Conservation (phyloP, 371 early-diverging fungal genomes). For the Mucor circinelloides region DNA sequence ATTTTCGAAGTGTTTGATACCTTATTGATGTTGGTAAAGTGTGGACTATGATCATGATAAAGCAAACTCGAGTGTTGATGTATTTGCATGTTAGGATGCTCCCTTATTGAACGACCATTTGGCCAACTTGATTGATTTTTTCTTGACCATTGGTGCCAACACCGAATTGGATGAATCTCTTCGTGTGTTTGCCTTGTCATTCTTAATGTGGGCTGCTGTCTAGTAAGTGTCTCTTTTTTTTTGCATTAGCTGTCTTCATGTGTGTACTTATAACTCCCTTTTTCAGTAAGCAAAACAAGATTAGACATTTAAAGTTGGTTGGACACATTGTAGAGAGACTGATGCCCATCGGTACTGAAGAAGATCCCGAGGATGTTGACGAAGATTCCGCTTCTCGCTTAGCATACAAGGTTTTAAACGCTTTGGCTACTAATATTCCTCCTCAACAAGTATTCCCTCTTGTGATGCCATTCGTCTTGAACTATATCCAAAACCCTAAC, state of each 20-base stretch:
- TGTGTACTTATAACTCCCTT: neutral
- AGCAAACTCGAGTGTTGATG: neutral
- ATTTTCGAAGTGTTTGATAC: constrained; percentile 88
- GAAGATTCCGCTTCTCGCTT: constrained; percentile 77
- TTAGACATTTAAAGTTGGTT: constrained; percentile 78
- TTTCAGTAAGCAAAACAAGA: constrained; percentile 68
- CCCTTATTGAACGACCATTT: constrained; percentile 78
- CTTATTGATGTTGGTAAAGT: constrained; percentile 65
- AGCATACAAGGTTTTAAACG: constrained; percentile 71
- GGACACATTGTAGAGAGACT: constrained; percentile 70
- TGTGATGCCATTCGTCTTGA: constrained; percentile 68
- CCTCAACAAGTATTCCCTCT: constrained; percentile 85
- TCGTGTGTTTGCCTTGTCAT: constrained; percentile 78
- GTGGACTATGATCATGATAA: neutral
- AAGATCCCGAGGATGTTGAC: constrained; percentile 79
- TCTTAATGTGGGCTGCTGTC: constrained; percentile 76
- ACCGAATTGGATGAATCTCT: constrained; percentile 62
- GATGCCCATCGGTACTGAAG: constrained; percentile 82
- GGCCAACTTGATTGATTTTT: constrained; percentile 74
- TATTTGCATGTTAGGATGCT: constrained; percentile 52
- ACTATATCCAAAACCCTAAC: constrained; percentile 73
- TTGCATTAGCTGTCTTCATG: neutral
- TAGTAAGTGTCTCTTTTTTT: constrained; percentile 58
- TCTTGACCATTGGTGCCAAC: constrained; percentile 67
- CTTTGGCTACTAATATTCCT: constrained; percentile 77